These are phyloP conservation scores for Botryobasidium botryosum DNA, from an alignment of 768 basidiomycete genomes.

Conservation along the genomic window DNA sequence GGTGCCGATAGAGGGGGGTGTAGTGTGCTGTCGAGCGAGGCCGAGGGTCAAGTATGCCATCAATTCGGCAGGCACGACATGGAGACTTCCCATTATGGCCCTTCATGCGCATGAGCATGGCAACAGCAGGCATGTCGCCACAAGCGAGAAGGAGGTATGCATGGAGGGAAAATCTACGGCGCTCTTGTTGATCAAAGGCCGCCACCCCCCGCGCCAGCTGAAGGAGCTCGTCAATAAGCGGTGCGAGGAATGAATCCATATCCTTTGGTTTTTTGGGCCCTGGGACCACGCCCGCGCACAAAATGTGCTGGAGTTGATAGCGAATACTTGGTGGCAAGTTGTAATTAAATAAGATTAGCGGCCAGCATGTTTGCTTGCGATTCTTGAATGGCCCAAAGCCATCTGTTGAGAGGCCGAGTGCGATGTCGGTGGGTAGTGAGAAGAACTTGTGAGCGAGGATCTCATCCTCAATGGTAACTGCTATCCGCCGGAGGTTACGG, in stretches of 20 bases:
- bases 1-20: background rate
- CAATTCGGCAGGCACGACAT: background rate
- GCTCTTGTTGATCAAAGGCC: conserved; percentile 18
- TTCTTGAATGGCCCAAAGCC: conserved; percentile 26
- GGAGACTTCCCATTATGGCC: conserved; percentile 26
- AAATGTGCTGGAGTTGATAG: conserved; percentile 21
- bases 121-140: conserved; percentile 23
- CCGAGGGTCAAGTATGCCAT: background rate
- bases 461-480: conserved; percentile 14
- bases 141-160: conserved; percentile 19
- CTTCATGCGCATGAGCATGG: conserved; percentile 24
- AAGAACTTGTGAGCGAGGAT: conserved; percentile 26
- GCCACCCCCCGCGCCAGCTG: conserved; percentile 20
- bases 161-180: conserved; percentile 18
- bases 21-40: background rate
- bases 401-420: conserved; percentile 28
- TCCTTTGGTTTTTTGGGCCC: conserved; percentile 29
- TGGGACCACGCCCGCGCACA: conserved; percentile 29
- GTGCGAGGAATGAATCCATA: conserved; percentile 24
- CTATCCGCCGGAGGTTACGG: conserved; percentile 13
- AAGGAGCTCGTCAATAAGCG: conserved; percentile 22
- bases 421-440: conserved; percentile 27
- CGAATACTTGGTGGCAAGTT: conserved; percentile 27
- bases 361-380: conserved; percentile 23
- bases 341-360: conserved; percentile 27